phyloP scores from a whole-genome alignment of 2,329 filamentous ascomycete species.

The Dissoconium aciculare region DNA sequence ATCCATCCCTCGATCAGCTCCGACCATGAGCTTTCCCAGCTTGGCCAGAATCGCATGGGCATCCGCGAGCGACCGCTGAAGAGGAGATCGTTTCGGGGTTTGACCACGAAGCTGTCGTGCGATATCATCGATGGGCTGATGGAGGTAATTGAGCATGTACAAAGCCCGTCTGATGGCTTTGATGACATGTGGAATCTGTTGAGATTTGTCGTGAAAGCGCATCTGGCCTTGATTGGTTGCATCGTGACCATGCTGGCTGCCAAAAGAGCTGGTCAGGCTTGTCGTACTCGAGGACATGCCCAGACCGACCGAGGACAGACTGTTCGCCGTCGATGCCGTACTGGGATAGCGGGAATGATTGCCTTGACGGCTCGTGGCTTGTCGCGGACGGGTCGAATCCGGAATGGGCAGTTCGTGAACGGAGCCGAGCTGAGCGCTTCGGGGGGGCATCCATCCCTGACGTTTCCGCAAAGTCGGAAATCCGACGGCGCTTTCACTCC shows the following conservation, averaged over 20 bases:
- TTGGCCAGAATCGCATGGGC: slow-evolving; percentile 42
- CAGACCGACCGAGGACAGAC: slow-evolving; percentile 13
- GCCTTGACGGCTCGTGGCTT: slow-evolving; percentile 33
- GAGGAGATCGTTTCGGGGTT: slow-evolving; percentile 29
- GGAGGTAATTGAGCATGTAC: slow-evolving; percentile 18
- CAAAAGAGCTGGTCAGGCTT: slow-evolving; percentile 16
- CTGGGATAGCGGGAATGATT: slow-evolving; percentile 21
- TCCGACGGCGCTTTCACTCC: slow-evolving; percentile 42
- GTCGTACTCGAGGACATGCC: slow-evolving; percentile 20
- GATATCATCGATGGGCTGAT: slow-evolving; percentile 16
- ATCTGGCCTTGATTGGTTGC: too few relatives aligned
- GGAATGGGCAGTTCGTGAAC: slow-evolving; percentile 14
- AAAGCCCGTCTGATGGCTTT: slow-evolving; percentile 18
- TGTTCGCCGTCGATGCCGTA: slow-evolving; percentile 16
- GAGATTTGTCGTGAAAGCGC: too few relatives aligned
- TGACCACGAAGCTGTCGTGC: slow-evolving; percentile 31
- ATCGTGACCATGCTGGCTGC: too few relatives aligned
- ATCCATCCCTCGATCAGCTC: slow-evolving; percentile 32
- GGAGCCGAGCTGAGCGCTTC: slow-evolving; percentile 30
- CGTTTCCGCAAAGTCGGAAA: slow-evolving; percentile 39
- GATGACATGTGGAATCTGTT: too few relatives aligned
- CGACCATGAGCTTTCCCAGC: slow-evolving; percentile 34
- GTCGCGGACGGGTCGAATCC: slow-evolving; percentile 26
- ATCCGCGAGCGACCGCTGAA: slow-evolving; percentile 42
- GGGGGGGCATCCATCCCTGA: slow-evolving; percentile 43